A percentile compares a stretch with the other conserved stretches of the same genome.
Evolutionary conservation across 768 basidiomycete species (phyloP).

Genomic region (Lactarius quietus): DNA sequence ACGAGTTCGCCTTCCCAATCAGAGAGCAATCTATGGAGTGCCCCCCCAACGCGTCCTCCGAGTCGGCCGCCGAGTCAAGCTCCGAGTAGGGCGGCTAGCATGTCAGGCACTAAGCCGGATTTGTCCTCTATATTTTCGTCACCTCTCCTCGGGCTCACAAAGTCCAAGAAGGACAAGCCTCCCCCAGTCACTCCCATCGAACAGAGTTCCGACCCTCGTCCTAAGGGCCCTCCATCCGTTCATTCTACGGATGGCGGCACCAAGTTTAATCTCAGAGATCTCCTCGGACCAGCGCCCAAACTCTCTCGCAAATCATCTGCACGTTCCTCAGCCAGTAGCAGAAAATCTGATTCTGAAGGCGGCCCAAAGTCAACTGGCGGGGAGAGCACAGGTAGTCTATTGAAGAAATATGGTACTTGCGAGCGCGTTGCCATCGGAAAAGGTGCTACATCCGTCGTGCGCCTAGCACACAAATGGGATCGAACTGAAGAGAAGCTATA

Average conservation of each 20-base stretch:
- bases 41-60: conserved; percentile 58
- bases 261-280: conserved; percentile 83
- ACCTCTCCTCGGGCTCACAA: conserved; percentile 4
- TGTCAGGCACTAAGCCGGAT: conserved; percentile 27
- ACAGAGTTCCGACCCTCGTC: conserved; percentile 23
- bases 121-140: conserved; percentile 15
- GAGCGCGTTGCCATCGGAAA: conserved; percentile 97
- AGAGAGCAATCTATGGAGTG: conserved; percentile 58
- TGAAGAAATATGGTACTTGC: conserved; percentile 96
- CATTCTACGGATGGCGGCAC: conserved; percentile 57
- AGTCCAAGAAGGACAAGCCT: conserved; percentile 14
- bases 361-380: conserved; percentile 44
- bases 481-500: conserved; percentile 94
- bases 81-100: conserved; percentile 40
- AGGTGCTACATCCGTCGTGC: conserved; percentile 96
- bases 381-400: conserved; percentile 53
- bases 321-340: conserved; percentile 60
- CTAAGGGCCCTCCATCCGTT: conserved; percentile 40
- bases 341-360: conserved; percentile 65
- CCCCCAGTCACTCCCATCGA: conserved; percentile 17
- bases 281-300: conserved; percentile 72
- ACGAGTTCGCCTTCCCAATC: conserved; percentile 50
- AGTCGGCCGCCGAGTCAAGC: conserved; percentile 51
- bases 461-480: conserved; percentile 99
- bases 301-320: conserved; percentile 67